These are phyloP conservation scores for Starmerella floricola DNA, from an alignment of 805 yeast genomes.

Conservation along the genomic window DNA sequence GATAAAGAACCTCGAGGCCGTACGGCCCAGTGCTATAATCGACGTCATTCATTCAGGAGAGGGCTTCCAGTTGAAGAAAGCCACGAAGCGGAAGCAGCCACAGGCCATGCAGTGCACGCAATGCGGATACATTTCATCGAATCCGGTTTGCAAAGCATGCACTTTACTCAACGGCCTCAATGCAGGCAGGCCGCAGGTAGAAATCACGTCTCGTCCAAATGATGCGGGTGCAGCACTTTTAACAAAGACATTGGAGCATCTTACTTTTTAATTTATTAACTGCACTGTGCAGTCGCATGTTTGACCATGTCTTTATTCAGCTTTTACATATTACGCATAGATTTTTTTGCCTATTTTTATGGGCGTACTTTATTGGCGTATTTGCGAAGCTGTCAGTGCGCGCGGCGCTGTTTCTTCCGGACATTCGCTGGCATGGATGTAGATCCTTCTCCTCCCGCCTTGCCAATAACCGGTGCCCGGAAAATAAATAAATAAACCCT, in stretches of 20 bases:
- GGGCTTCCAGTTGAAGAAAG: conserved; percentile 20
- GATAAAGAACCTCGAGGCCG: conserved; percentile 77
- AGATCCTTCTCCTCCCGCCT: no score
- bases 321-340: no score
- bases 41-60: conserved; percentile 95
- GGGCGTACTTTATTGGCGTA: no score
- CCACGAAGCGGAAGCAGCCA: conserved; percentile 16
- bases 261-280: conserved; percentile 45
- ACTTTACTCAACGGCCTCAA: conserved; percentile 75
- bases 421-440: no score
- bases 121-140: conserved; percentile 87
- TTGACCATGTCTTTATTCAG: no score
- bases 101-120: conserved; percentile 48
- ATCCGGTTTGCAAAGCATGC: conserved; percentile 87
- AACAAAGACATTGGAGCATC: conserved; percentile 19
- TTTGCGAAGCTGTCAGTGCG: no score
- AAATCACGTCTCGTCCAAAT: conserved; percentile 52
- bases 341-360: no score
- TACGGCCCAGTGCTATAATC: conserved; percentile 83
- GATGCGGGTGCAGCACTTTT: conserved; percentile 34
- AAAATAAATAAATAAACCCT: no score
- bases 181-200: conserved; percentile 53
- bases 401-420: no score
- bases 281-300: no score
- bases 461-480: no score